Evolutionary conservation across 257 asterid species (phyloP), one percentile per base, ranked within the genome.

Genomic region (Paulownia fortunei): DNA sequence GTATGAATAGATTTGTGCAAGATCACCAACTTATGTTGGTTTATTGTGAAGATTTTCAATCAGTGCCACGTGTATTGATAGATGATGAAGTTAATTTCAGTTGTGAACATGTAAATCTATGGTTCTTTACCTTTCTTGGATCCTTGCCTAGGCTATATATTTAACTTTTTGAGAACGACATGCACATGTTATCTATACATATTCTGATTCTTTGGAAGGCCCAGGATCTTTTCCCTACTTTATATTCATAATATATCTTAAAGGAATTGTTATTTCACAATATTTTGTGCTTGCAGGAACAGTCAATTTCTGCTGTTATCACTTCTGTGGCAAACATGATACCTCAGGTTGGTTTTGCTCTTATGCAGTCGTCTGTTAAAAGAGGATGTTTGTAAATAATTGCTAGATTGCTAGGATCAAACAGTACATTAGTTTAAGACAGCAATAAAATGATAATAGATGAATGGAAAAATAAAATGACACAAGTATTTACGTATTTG

Each of bases 311-410:
- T 54, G 92, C 98, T 78, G 96, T 93, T 78, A 88, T 93, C 74
- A 93, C 91, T 59, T 93, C 98, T 78, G 98, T 90, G 79, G 91
- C 97, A 79, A 95, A 90, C 88, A 90, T 91, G 97, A 87, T 95
- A 84, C 99, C 99, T 59, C 98, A 95, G 99, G 99, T 95, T 82
- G 81, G 87, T 83, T 77, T 75, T 79, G 49, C 73, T 78, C 72
- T 64, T 55, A 60, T 69, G 67, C 44, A 39, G 58, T 47, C 41
- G 56, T 15, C 23, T 16, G 49, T 74, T 81, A 52, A 73, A 32
- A 68, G 36, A 39, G 3, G 52, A 21, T 72, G 30, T 44, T 73
- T 69, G 52, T 32, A 13, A 69, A 61, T 58, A 69, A 46, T 39
- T 54, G 42, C 15, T 30, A 13, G 59, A 26, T 41, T 60, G 41